phyloP scores from a whole-genome alignment of 305 asterid genomes.

The Solanum hybrid region DNA sequence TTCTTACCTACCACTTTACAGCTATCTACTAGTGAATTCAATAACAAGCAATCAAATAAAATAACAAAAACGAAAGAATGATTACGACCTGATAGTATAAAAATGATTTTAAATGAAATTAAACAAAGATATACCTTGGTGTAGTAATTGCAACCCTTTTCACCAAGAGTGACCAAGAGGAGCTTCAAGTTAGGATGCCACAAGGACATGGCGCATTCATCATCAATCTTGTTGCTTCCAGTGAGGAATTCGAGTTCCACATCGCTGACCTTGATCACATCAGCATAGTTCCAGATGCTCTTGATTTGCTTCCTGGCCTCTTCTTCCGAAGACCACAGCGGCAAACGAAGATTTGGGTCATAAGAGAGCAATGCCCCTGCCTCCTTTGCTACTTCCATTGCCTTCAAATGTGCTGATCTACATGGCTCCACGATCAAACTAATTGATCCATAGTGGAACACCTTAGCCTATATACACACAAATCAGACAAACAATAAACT shows the following conservation, averaged over 20 bases:
- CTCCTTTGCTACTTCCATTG: conserved; percentile 80
- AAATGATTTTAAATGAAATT: no score
- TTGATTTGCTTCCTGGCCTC: conserved; percentile 64
- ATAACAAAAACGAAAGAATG: no score
- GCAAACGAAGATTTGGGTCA: conserved; percentile 87
- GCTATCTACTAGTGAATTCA: background rate
- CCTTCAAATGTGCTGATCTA: conserved; percentile 66
- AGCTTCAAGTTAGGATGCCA: conserved; percentile 85
- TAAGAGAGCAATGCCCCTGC: conserved; percentile 83
- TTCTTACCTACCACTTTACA: conserved; percentile 6
- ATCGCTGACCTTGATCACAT: conserved; percentile 82
- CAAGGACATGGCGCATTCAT: conserved; percentile 66
- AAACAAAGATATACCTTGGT: conserved; percentile 44
- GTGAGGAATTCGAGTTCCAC: conserved; percentile 79
- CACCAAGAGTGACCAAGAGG: conserved; percentile 85
- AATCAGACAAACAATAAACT: background rate
- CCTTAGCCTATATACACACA: conserved; percentile 40
- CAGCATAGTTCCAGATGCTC: conserved; percentile 93
- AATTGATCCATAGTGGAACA: conserved; percentile 82
- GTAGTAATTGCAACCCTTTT: conserved; percentile 74
- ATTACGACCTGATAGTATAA: background rate
- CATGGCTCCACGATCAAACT: conserved; percentile 94
- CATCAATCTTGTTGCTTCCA: conserved; percentile 64
- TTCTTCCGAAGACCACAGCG: conserved; percentile 70
- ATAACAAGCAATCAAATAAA: background rate